Percentiles rank a stretch among this genome's conserved stretches.
Evolutionary conservation across 768 basidiomycete genomes (phyloP).

Genomic region (Boletus subcaerulescens): DNA sequence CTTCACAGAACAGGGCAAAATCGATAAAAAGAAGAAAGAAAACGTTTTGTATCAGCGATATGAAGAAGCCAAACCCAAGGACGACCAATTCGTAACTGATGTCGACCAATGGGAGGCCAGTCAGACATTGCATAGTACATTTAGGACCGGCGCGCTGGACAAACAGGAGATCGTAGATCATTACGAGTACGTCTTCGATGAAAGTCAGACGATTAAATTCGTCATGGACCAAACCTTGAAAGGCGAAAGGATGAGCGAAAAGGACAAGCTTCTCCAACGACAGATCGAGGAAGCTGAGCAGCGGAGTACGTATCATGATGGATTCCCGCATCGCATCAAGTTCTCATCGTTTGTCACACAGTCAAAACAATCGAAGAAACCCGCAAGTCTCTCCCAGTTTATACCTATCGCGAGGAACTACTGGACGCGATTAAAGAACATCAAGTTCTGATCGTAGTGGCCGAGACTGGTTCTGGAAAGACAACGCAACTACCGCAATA

Average conservation of each 20-base stretch:
- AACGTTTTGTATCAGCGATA: conserved; percentile 92
- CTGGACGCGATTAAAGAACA: conserved; percentile 86
- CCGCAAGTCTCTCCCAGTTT: conserved; percentile 91
- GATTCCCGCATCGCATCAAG: neutral
- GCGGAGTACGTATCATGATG: conserved; percentile 56
- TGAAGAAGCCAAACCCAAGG: conserved; percentile 87
- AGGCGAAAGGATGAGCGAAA: conserved; percentile 73
- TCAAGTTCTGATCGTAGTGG: conserved; percentile 95
- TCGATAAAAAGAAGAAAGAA: conserved; percentile 95
- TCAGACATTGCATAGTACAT: conserved; percentile 86
- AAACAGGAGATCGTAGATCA: conserved; percentile 76
- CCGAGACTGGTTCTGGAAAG: conserved; percentile 98
- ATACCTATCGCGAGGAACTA: conserved; percentile 81
- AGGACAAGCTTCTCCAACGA: conserved; percentile 78
- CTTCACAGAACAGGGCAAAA: conserved; percentile 96
- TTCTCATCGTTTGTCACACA: conserved; percentile 26
- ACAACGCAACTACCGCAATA: conserved; percentile 99
- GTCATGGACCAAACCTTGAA: conserved; percentile 79
- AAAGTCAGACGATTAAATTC: conserved; percentile 94
- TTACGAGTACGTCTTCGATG: conserved; percentile 98
- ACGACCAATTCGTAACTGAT: conserved; percentile 94
- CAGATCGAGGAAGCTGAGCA: conserved; percentile 93
- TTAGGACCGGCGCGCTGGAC: conserved; percentile 91
- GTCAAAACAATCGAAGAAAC: conserved; percentile 91
- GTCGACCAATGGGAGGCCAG: conserved; percentile 96